Evolutionary conservation across 2,329 filamentous ascomycete species (phyloP), one percentile per base, ranked within the genome.

Genomic region (Scortechinia acanthostroma): DNA sequence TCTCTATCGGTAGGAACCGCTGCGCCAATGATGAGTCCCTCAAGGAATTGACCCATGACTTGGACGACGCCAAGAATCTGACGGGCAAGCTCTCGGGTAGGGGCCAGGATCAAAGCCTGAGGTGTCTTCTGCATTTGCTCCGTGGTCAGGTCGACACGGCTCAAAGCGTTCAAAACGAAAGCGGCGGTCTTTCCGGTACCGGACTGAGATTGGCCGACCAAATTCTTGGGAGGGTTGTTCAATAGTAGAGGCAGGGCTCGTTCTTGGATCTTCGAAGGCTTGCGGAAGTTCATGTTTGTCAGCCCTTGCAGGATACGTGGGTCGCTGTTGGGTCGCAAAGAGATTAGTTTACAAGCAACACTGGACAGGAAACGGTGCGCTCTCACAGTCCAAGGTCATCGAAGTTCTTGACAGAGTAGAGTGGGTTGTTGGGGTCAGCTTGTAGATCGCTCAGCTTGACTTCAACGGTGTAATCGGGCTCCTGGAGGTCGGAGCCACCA

Each of bases 131-230:
- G 65, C 43, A 67, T 69, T 17, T 40, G 35, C 35, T 40, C 35
- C 10, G 35, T 10, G 16, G 58, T 63, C 16, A 83, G 64, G 51
- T 88, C 80, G 53, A 87, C 58, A 48, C 83, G 80, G 46, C 75
- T 77, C 15, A 88, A 70, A 46, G 88, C 81, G 53, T 86, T 87
- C 48, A 88, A 71, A 2, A 82, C 78, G 59, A 88, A 88, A n/a
- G 84, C 84, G 4, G 84, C 84, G 1, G 84, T 88, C 64, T 88
- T 88, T 53, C 84, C 84, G 17, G 84, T 88, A 51, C 84, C 84
- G 2, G 84, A 88, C 58, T 88, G 84, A 22, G 84, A 88, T 59
- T 88, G 84, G 10, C 82, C 84, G 57, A 88, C 86, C 65, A 88
- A 74, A 59, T 88, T 88, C 47, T 68, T 69, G 0, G 83, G 74